Evolutionary conservation across 2,329 filamentous ascomycete genomes (phyloP), one percentile per base, ranked within the genome.

Genomic region (Hymenoscyphus fraxineus): DNA sequence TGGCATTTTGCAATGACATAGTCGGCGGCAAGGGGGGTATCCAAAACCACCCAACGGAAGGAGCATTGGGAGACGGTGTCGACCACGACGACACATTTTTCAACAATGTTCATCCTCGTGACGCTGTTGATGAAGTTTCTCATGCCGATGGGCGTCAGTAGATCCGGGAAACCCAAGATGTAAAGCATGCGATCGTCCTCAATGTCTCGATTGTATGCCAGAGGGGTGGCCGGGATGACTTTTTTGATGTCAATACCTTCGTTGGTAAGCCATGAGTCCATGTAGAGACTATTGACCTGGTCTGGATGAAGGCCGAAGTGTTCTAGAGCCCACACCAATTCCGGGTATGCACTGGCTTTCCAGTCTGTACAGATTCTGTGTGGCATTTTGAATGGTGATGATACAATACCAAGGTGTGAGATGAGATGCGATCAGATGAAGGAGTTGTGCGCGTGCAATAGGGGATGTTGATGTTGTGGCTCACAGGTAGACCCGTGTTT

Each of bases 41-140:
- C 41, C 68, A 72, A 68, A 16, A 73, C 58, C 16, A 71, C 61
- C 68, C 70, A 73, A 35, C 71, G 67, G 55, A 73, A 73, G 1
- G 68, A 69, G 13, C 64, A 44, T 19, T 61, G 55, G 12, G 65
- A 67, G 12, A 39, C 59, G 6, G 67, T 32, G 47, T 70, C 69
- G 27, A 71, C 68, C 9, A 73, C 56, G 1, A 57, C 58, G 0
- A 71, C 67, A 32, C 58, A 64, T 38, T 63, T 69, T 5, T 65
- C 65, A 19, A 70, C 65, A 27, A 27, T 27, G 27, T 35, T 35
- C 35, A 10, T 6, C 1, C 44, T 60, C 38, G 65, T 71, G 47
- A 64, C 67, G 13, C 40, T 35, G 19, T 62, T 56, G 58, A 73
- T 68, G 12, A 72, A 61, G 6, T 39, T 47, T 7, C 57, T 32